These are phyloP conservation scores for Boletus subcaerulescens DNA, from an alignment of 768 basidiomycete genomes.

Conservation along the genomic window DNA sequence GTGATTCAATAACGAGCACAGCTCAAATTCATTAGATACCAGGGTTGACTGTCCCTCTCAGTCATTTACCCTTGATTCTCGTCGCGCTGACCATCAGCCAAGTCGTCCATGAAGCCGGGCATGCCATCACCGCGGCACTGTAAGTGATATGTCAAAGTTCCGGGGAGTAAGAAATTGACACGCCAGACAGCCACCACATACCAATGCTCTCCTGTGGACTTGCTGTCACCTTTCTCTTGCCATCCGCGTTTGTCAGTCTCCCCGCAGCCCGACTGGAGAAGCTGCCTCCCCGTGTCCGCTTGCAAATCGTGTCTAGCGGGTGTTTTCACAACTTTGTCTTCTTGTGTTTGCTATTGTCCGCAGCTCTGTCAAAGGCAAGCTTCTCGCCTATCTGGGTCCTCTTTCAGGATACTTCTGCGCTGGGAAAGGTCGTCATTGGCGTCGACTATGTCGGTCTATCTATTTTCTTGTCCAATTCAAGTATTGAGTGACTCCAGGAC, in stretches of 20 bases:
- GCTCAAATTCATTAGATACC: slow-evolving; percentile 55
- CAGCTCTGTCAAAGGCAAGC: slow-evolving; percentile 34
- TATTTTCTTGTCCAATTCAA: background rate
- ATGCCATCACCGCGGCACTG: slow-evolving; percentile 74
- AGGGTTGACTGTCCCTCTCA: slow-evolving; percentile 75
- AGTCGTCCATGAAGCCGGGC: slow-evolving; percentile 77
- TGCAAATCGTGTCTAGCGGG: slow-evolving; percentile 70
- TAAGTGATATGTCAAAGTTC: slow-evolving; percentile 35
- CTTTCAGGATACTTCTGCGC: slow-evolving; percentile 51
- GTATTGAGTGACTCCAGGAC: slow-evolving; percentile 36
- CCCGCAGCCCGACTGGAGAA: slow-evolving; percentile 40
- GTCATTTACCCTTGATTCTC: slow-evolving; percentile 65
- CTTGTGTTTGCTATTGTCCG: slow-evolving; percentile 44
- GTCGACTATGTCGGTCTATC: slow-evolving; percentile 50
- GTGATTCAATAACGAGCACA: background rate
- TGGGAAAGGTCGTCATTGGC: slow-evolving; percentile 54
- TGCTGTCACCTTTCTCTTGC: slow-evolving; percentile 60
- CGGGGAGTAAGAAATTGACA: background rate
- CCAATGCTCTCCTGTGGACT: slow-evolving; percentile 60
- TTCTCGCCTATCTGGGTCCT: slow-evolving; percentile 29
- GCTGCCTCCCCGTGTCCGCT: slow-evolving; percentile 39
- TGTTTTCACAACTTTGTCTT: slow-evolving; percentile 75
- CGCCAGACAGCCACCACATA: slow-evolving; percentile 53
- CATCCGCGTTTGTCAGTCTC: slow-evolving; percentile 73
- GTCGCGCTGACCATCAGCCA: slow-evolving; percentile 61